Base-by-base conservation (phyloP, 148 eudicot species). In the Vaccinium macrocarpon region DNA sequence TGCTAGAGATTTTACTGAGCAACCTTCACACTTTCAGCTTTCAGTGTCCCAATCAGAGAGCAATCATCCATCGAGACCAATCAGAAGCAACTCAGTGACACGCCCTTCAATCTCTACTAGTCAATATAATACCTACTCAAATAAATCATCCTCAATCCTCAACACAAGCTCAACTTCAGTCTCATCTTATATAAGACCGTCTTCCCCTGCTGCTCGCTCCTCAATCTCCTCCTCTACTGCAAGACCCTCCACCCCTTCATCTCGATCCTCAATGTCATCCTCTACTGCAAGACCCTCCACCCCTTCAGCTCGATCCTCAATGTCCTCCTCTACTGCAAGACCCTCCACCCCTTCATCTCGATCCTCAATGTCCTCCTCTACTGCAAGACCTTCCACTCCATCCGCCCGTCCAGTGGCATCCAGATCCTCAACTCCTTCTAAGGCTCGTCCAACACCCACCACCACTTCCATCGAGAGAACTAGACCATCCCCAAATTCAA, bases 121-220 rank as follows among this genome's bases (percentile, higher is more conserved):
- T 19, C 92, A 89, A 35, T 91, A 88, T 88, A 91, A 88, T 82
- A 87, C 89, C 80, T 91, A 90, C 84, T 95, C 96, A 62, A 92
- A 90, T 72, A 92, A 93, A 89, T 91, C 95, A 73, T 66, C 90
- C 84, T 88, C 92, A 12, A 90, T 97, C 87, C 94, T 97, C 55
- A 97, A 95, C 88, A 95, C 99, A 62, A 95, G 98, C 84, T 95
- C 98, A 71, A 92, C 94, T 82, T 95, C 98, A 46, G 98, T 95
- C 62, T 97, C 98, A 78, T 97, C 99, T 81, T 97, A 95, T 86
- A 95, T 92, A 71, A 91, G 99, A 86, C 96, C 98, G 64, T 89
- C 98, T 82, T 91, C 98, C 80, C 98, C 99, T 73, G 89, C 84
- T 76, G 72, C 89, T 80, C 99, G 98, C 56, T 68, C 73, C 73